phyloP scores from a whole-genome alignment of 768 basidiomycete genomes.

The Termitomyces sp. region DNA sequence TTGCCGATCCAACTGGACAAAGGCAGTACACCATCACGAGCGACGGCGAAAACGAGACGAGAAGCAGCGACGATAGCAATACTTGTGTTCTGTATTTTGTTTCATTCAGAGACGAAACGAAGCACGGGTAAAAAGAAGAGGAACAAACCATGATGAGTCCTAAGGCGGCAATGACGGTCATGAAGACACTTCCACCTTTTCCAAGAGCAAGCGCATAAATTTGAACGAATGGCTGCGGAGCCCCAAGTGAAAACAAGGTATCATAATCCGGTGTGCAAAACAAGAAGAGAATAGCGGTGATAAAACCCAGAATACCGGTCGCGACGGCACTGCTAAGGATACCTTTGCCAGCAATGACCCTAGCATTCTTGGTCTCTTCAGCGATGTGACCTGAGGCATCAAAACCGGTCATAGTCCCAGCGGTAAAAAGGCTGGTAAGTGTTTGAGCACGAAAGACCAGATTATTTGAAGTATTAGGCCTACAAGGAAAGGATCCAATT shows the following conservation, averaged over 20 bases:
- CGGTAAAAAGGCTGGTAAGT: slow-evolving; percentile 66
- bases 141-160: slow-evolving; percentile 75
- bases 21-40: slow-evolving; percentile 90
- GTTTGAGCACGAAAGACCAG: not conserved
- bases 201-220: slow-evolving; percentile 83
- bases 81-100: slow-evolving; percentile 62
- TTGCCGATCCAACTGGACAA: slow-evolving; percentile 76
- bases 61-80: slow-evolving; percentile 86
- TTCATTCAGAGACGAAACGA: not conserved
- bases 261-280: slow-evolving; percentile 82
- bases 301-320: slow-evolving; percentile 76
- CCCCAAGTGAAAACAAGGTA: slow-evolving; percentile 65
- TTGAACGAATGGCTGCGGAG: slow-evolving; percentile 90
- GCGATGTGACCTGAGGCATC: slow-evolving; percentile 87
- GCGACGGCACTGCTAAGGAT: slow-evolving; percentile 74
- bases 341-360: slow-evolving; percentile 76
- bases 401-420: slow-evolving; percentile 86
- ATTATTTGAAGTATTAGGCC: slow-evolving; percentile 3
- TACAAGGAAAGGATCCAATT: slow-evolving; percentile 90
- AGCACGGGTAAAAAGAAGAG: not conserved
- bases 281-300: slow-evolving; percentile 73
- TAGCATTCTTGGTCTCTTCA: slow-evolving; percentile 85
- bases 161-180: slow-evolving; percentile 78
- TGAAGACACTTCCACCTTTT: slow-evolving; percentile 72
- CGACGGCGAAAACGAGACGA: slow-evolving; percentile 85